Base-by-base conservation (phyloP, 2,329 filamentous ascomycete species). In the Aspergillus melleus region DNA sequence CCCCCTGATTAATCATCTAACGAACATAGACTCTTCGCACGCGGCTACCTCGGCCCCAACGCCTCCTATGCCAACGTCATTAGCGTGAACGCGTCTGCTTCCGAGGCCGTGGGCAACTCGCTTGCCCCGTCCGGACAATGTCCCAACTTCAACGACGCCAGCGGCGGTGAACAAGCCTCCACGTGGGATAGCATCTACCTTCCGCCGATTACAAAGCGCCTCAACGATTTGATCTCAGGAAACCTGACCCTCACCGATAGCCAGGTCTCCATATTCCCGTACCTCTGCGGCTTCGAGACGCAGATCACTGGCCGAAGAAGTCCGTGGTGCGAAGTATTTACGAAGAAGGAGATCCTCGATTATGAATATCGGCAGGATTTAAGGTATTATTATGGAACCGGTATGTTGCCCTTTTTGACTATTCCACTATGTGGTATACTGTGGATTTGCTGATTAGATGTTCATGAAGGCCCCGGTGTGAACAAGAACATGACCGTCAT, bases 311-410 rank as follows among this genome's bases (percentile, higher is more conserved):
- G 88, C 1, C 76, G 74, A 2, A 71, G 84, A 4, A 88, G 85
- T 4, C 84, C 86, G 0, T 90, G 85, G 77, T 90, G 88, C 69
- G 76, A 77, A 54, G 78, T 88, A 16, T 87, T 89, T 66, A 86
- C 82, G 3, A 78, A 87, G 36, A 77, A 84, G 2, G 88, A 90
- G 70, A 79, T 88, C 57, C 76, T 82, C 30, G 75, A 83, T 64
- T 90, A 90, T 64, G 86, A 90, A 66, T 90, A 90, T 70, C 79
- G 81, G 1, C 86, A 90, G 64, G 88, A 90, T 67, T 74, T 90
- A 44, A 83, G 86, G 30, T 90, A 90, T 72, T 89, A 85, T 74
- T 89, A 90, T 66, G 86, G 86, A 11, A 78, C 82, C 1, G 87
- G 88, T 84, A 42, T 6, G 50, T 51, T 3, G 8, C 8, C 8